phyloP scores from a whole-genome alignment of 2,329 filamentous ascomycete genomes.

The Ampelomyces quisqualis region DNA sequence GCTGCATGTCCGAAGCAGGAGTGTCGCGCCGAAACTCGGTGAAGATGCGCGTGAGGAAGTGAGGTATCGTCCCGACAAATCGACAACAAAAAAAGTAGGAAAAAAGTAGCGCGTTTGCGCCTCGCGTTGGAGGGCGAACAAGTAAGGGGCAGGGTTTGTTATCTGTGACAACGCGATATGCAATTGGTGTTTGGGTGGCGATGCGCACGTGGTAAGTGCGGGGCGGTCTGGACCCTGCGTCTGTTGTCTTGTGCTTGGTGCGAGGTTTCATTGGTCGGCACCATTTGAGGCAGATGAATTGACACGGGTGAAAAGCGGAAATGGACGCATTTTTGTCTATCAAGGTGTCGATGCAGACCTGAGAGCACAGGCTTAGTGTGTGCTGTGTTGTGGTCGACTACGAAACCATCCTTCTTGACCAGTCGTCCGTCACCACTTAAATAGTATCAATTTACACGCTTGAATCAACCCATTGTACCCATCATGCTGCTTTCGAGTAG shows the following conservation, averaged over 20 bases:
- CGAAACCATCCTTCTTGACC: too few relatives aligned
- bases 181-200: conserved; percentile 13
- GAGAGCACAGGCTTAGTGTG: too few relatives aligned
- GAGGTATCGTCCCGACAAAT: conserved; percentile 15
- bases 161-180: conserved; percentile 5
- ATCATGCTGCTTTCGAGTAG: too few relatives aligned
- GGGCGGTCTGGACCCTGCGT: conserved; percentile 9
- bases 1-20: conserved; percentile 16
- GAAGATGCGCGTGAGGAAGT: conserved; percentile 25
- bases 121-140: not conserved
- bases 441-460: too few relatives aligned
- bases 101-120: not conserved
- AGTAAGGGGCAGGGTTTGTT: conserved; percentile 1
- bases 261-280: conserved; percentile 8
- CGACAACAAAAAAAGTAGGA: not conserved
- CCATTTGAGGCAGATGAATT: not conserved
- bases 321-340: too few relatives aligned
- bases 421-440: too few relatives aligned
- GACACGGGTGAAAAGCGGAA: too few relatives aligned
- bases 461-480: too few relatives aligned
- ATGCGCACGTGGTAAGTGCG: conserved; percentile 7
- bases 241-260: not conserved
- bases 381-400: too few relatives aligned
- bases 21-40: conserved; percentile 22
- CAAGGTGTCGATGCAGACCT: too few relatives aligned